Conservation (phyloP, 2,329 filamentous ascomycete species). For the Fusarium aywerte region DNA sequence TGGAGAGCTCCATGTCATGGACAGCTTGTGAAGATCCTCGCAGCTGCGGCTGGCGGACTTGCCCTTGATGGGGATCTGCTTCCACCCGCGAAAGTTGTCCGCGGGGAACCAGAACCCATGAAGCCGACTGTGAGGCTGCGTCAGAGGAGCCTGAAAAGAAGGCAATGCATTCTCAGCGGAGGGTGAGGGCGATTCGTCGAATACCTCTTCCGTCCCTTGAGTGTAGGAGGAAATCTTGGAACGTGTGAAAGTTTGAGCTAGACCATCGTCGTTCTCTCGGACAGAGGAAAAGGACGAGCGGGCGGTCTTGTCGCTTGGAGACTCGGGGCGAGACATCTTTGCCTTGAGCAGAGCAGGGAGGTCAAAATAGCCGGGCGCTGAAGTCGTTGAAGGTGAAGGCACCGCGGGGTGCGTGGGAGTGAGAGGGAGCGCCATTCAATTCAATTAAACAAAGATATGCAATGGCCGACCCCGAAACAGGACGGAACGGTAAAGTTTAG, state of each 20-base stretch:
- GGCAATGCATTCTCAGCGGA: constrained; percentile 56
- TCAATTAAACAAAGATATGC: constrained; percentile 27
- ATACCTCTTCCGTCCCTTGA: constrained; percentile 61
- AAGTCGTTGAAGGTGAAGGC: constrained; percentile 34
- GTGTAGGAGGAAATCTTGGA: constrained; percentile 71
- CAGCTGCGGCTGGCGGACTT: constrained; percentile 70
- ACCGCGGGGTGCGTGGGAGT: constrained; percentile 49
- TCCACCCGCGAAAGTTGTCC: constrained; percentile 70
- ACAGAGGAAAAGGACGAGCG: constrained; percentile 72
- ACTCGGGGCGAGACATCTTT: constrained; percentile 53
- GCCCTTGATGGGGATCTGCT: constrained; percentile 68
- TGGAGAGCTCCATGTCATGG: constrained; percentile 64
- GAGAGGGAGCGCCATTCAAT: constrained; percentile 50
- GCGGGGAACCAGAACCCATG: constrained; percentile 69
- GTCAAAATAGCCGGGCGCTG: constrained; percentile 47
- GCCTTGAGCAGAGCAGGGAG: constrained; percentile 50
- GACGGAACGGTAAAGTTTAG: constrained; percentile 22
- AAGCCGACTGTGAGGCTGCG: constrained; percentile 65
- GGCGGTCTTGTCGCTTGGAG: constrained; percentile 53
- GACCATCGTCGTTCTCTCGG: constrained; percentile 67
- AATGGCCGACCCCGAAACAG: constrained; percentile 38
- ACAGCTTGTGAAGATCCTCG: constrained; percentile 67
- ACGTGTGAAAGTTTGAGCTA: constrained; percentile 71
- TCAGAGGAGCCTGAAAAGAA: constrained; percentile 63
- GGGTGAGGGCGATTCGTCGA: constrained; percentile 60